Percentiles rank a stretch among this genome's conserved stretches.
Conservation (phyloP, 441 rosid species). For the Pelargonium fulgidum region DNA sequence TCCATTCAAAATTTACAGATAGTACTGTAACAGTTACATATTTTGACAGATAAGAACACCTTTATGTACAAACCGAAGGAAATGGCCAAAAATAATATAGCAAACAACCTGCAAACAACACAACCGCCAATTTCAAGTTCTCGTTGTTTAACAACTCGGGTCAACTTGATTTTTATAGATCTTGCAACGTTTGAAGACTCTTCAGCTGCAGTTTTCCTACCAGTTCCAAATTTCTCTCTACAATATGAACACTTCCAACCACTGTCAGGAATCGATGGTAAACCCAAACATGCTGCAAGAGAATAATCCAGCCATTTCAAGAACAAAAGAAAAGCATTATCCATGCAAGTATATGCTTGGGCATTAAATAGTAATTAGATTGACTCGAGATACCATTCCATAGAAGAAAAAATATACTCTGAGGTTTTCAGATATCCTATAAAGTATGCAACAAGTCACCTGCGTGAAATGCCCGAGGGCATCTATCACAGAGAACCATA, state of each 20-base stretch:
- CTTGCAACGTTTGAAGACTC: constrained; percentile 33
- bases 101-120: constrained; percentile 79
- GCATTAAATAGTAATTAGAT: neutral
- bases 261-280: constrained; percentile 51
- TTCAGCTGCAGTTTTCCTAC: constrained; percentile 34
- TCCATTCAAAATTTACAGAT: neutral
- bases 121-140: constrained; percentile 87
- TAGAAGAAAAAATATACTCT: neutral
- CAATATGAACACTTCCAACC: constrained; percentile 80
- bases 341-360: constrained; percentile 3
- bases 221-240: constrained; percentile 37
- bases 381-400: neutral
- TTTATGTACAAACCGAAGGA: neutral
- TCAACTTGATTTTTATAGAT: constrained; percentile 52
- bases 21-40: neutral
- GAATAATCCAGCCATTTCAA: constrained; percentile 21
- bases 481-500: constrained; percentile 58
- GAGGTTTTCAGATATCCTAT: neutral
- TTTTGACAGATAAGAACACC: neutral
- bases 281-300: constrained; percentile 73
- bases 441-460: constrained; percentile 32
- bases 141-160: constrained; percentile 67
- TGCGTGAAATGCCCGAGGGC: constrained; percentile 82
- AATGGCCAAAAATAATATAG: neutral
- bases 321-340: constrained; percentile 1